These are phyloP conservation scores for Elaphomyces granulatus DNA, from an alignment of 495 filamentous ascomycete species.

Conservation along the genomic window DNA sequence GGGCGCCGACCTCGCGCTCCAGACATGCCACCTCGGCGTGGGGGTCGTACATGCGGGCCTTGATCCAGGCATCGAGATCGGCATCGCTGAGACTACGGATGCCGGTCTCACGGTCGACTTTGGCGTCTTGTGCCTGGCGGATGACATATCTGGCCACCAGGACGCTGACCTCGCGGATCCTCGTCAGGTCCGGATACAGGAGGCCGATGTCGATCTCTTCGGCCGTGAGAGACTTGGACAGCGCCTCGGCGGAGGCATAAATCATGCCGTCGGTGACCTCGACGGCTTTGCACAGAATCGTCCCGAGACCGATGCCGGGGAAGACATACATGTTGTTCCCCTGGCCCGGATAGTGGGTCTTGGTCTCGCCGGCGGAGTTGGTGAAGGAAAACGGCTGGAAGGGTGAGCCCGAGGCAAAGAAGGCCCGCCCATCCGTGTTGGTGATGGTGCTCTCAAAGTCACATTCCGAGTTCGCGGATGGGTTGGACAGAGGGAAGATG, in stretches of 20 bases:
- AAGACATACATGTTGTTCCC: constrained; percentile 94
- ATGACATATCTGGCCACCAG: constrained; percentile 85
- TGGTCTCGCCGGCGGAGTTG: constrained; percentile 43
- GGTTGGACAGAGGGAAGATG: constrained; percentile 91
- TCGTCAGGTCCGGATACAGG: constrained; percentile 86
- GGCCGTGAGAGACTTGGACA: constrained; percentile 61
- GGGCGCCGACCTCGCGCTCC: constrained; percentile 37
- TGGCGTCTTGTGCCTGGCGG: constrained; percentile 68
- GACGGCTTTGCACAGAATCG: constrained; percentile 80
- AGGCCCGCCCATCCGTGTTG: constrained; percentile 74
- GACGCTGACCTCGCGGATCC: constrained; percentile 81
- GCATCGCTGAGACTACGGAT: constrained; percentile 60
- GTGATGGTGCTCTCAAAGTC: constrained; percentile 84
- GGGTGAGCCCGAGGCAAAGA: constrained; percentile 92
- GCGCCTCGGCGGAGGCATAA: constrained; percentile 75
- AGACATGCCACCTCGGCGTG: constrained; percentile 44
- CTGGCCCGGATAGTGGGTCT: constrained; percentile 76
- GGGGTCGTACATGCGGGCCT: constrained; percentile 70
- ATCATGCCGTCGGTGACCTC: constrained; percentile 87
- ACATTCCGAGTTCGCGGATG: constrained; percentile 89
- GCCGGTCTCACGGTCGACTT: constrained; percentile 64
- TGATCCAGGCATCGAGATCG: constrained; percentile 66
- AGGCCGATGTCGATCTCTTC: constrained; percentile 69
- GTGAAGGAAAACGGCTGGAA: constrained; percentile 60
- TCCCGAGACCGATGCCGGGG: constrained; percentile 89